Conservation (phyloP, 148 eudicot species). For the Chenopodium quinoa region DNA sequence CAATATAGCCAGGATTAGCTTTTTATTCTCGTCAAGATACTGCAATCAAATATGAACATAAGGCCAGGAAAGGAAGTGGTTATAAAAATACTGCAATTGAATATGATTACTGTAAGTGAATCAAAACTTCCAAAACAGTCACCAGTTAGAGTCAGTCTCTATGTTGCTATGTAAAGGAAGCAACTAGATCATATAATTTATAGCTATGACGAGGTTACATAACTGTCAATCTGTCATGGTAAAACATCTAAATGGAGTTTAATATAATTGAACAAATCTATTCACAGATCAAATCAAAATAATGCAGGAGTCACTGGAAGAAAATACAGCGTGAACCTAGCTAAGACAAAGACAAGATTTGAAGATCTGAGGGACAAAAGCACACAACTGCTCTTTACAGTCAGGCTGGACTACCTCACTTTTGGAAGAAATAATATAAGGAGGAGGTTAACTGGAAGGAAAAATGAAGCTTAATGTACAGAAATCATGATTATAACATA, state of each 20-base stretch:
- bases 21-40: conserved; percentile 98
- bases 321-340: not conserved
- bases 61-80: not conserved
- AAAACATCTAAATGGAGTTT: not conserved
- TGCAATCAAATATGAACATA: conserved; percentile 33
- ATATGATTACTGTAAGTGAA: not conserved
- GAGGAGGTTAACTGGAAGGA: not conserved
- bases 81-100: not conserved
- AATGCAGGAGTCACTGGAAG: not conserved
- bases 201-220: not conserved
- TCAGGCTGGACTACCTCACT: not conserved
- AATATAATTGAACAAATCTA: not conserved
- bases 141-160: not conserved
- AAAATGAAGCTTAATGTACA: not conserved
- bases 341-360: not conserved
- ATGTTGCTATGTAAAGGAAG: conserved; percentile 1
- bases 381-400: not conserved
- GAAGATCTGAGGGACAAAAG: not conserved
- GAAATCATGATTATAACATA: too few relatives aligned
- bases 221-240: not conserved
- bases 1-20: conserved; percentile 86
- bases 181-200: not conserved
- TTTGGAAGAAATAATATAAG: not conserved
- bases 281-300: not conserved
- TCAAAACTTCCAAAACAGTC: not conserved